A percentile compares a stretch with the other conserved stretches of the same genome.
Conservation (phyloP, 2,329 filamentous ascomycete genomes). For the Aspergillus oerlinghausenensis region DNA sequence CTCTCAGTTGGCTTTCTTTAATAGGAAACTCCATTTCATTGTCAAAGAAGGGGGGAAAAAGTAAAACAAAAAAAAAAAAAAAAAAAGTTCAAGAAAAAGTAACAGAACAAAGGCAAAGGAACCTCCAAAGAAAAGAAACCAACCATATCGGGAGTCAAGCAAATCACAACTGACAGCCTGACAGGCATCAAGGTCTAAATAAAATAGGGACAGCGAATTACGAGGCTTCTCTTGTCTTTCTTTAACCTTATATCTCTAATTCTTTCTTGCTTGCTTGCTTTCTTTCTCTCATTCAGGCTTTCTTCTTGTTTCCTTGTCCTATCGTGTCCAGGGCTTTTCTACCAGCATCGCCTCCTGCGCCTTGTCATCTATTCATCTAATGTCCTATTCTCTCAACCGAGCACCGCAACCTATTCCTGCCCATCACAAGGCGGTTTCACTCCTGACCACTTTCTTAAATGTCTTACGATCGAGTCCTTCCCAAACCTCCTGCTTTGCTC, state of each 20-base stretch:
- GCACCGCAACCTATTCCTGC: conserved; percentile 1
- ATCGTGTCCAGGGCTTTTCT: conserved; percentile 2
- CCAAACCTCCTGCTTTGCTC: conserved; percentile 39
- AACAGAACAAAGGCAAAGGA: conserved; percentile 2
- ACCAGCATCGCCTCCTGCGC: conserved; percentile 1
- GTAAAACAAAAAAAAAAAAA: conserved; percentile 2
- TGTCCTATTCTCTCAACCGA: conserved; percentile 10
- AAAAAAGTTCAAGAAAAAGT: conserved; percentile 5
- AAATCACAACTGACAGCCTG: not conserved
- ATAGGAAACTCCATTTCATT: conserved; percentile 13
- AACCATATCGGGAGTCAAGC: not conserved
- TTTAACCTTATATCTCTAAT: conserved; percentile 14
- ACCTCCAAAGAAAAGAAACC: conserved; percentile 1
- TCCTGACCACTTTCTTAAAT: conserved; percentile 29
- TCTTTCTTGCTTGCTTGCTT: conserved; percentile 11
- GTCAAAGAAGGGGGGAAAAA: conserved; percentile 15
- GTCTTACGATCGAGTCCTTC: conserved; percentile 48
- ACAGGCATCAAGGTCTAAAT: too few species aligned
- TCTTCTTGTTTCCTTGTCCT: conserved; percentile 10
- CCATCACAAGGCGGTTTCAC: conserved; percentile 1
- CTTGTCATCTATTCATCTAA: conserved; percentile 4
- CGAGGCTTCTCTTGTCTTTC: conserved; percentile 6
- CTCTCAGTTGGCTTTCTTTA: conserved; percentile 19
- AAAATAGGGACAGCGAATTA: not conserved
- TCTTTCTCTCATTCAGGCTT: conserved; percentile 6